Evolutionary conservation across 2,329 filamentous ascomycete species (phyloP), one percentile per base, ranked within the genome.

Genomic region (Fusarium sp.): DNA sequence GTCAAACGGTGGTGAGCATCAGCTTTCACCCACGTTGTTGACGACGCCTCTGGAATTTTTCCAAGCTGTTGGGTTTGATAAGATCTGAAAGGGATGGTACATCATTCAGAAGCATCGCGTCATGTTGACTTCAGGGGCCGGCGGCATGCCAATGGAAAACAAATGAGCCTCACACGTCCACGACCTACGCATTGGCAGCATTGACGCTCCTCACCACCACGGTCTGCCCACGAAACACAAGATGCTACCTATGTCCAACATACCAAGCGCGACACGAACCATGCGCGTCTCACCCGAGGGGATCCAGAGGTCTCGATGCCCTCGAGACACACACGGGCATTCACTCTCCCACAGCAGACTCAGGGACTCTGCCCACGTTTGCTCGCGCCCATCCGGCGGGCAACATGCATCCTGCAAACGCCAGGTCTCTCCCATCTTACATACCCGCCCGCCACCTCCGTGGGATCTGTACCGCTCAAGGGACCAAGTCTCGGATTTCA

Each of bases 221-320:
- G 18, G 47, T 57, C 33, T 58, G n/a, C 31, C 64, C 38, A 31
- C 60, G 59, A 64, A 50, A n/a, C 68, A 68, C 66, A 60, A 58
- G 27, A 60, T 71, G 62, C 52, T 50, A 69, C 71, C 54, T 54
- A 59, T 69, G 71, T 74, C 64, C 29, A 50, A 66, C 65, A 58
- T 45, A 57, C 33, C 52, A 68, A 52, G 58, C 45, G 61, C 61
- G 29, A 68, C 69, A 76, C 61, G 61, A 70, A 59, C 71, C 65
- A 67, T 72, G 66, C 67, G 42, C 68, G 57, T 77, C 74, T 74
- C 70, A 64, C 71, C 66, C 62, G 33, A 57, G 66, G 45, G 47
- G 57, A 68, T 38, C 58, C 71, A 65, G 47, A 58, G 63, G 47
- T 74, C 61, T 76, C 63, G 63, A 47, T 56, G 27, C 40, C 63